Conservation (phyloP, 2,329 filamentous ascomycete species). For the Berkeleyomyces rouxiae region DNA sequence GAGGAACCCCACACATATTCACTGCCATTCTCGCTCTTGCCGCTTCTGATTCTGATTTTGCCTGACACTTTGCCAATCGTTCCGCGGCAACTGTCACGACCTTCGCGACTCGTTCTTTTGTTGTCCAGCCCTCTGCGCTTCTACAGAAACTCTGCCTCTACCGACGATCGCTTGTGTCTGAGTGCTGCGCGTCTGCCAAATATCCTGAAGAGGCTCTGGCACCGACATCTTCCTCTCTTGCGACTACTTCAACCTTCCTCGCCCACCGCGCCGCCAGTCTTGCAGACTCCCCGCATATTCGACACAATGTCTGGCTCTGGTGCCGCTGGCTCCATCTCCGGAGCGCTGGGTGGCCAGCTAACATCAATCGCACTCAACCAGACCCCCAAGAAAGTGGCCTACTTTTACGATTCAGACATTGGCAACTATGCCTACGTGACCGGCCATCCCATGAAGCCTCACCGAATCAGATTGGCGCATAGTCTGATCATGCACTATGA, state of each 20-base stretch:
- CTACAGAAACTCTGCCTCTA: no score
- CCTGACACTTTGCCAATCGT: no score
- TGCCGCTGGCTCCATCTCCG: slow-evolving; percentile 10
- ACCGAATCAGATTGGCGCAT: slow-evolving; percentile 85
- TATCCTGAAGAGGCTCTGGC: no score
- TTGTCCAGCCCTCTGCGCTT: no score
- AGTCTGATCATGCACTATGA: slow-evolving; percentile 93
- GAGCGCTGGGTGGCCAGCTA: slow-evolving; percentile 16
- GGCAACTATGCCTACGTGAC: slow-evolving; percentile 96
- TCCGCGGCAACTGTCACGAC: no score
- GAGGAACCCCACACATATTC: no score
- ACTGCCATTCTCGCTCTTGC: no score
- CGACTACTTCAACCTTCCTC: not conserved
- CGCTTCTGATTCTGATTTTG: no score
- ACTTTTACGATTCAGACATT: slow-evolving; percentile 97
- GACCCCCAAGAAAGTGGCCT: slow-evolving; percentile 68
- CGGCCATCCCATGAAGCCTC: slow-evolving; percentile 97
- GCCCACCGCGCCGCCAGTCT: not conserved
- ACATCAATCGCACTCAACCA: slow-evolving; percentile 31
- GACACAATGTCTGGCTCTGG: slow-evolving; percentile 10
- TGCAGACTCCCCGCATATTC: not conserved
- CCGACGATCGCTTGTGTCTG: no score
- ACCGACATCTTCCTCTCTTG: no score
- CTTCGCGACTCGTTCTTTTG: no score
- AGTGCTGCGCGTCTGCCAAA: no score